Evolutionary conservation across 805 yeast species (phyloP), one percentile per base, ranked within the genome.

Genomic region (Peterozyma toletana): DNA sequence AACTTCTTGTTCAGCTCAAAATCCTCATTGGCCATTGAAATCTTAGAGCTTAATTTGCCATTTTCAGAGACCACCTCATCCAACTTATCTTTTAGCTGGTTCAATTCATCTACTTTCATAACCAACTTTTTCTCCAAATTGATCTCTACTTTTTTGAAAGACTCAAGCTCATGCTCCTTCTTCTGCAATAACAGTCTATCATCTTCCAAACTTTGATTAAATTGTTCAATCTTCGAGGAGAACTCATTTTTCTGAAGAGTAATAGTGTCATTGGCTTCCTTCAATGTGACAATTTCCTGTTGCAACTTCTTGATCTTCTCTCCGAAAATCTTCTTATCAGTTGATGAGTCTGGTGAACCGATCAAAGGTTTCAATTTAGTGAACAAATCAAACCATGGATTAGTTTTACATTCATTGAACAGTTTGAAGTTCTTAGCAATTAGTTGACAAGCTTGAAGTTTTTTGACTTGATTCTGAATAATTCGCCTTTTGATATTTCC

Each of bases 371-470:
- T 86, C 52, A 91, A 66, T 43, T 77, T 75, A 16, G 78, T 67
- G 47, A 80, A 79, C 38, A 93, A 66, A 41, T 73, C 76, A 62
- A 86, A 85, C 99, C 99, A 93, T 15, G 85, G 84, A 56, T 80
- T 80, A 10, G 68, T 58, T 38, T 67, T 62, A 11, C 80, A 56
- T 11, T 66, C 62, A 46, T 73, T 70, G 46, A 81, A 78, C 0
- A 70, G 60, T 31, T 64, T 59, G 53, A 93, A 73, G 36, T 86
- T 83, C 43, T 70, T 68, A 42, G 83, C 78, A 35, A 93, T 63
- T 1, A 83, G 67, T 46, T 79, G 79, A 1, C 93, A 77, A 0
- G 96, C 87, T 48, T 81, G 83, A 9, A 82, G 64, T 45, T 78
- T 77, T 42, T 69, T 66, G n/a, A 90, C 65, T 46, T 73, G 65